Conservation (phyloP, 306 rosid species). For the Lablab purpureus region DNA sequence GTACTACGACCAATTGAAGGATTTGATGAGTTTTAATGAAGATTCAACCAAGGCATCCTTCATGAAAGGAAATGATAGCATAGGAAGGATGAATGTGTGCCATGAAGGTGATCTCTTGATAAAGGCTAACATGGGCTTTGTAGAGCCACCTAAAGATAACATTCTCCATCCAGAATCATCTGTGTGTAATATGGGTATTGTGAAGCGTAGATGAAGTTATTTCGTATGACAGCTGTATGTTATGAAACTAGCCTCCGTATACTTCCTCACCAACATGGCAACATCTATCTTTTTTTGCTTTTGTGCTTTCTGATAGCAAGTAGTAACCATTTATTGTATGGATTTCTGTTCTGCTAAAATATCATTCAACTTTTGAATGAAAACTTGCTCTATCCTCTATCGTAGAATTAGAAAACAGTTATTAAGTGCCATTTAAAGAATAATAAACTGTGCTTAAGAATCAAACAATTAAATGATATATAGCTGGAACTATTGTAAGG, state of each 20-base stretch:
- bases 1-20: constrained; percentile 68
- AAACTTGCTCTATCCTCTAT: neutral
- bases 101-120: constrained; percentile 47
- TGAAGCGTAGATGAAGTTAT: constrained; percentile 59
- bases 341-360: neutral
- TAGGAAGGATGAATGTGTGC: constrained; percentile 20
- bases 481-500: neutral
- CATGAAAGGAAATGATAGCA: constrained; percentile 29
- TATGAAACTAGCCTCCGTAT: neutral
- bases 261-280: neutral
- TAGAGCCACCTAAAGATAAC: constrained; percentile 40
- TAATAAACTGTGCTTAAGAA: neutral
- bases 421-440: neutral
- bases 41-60: constrained; percentile 7
- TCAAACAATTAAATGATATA: neutral
- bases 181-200: constrained; percentile 53
- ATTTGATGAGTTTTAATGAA: constrained; percentile 53
- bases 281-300: neutral
- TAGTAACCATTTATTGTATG: neutral
- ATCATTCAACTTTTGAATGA: neutral
- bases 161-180: constrained; percentile 43
- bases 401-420: neutral
- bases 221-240: constrained; percentile 12
- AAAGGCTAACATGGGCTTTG: constrained; percentile 51
- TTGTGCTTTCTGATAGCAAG: neutral